Evolutionary conservation across 345 rosid genomes (phyloP).

Genomic region (Microthlaspi erraticum): DNA sequence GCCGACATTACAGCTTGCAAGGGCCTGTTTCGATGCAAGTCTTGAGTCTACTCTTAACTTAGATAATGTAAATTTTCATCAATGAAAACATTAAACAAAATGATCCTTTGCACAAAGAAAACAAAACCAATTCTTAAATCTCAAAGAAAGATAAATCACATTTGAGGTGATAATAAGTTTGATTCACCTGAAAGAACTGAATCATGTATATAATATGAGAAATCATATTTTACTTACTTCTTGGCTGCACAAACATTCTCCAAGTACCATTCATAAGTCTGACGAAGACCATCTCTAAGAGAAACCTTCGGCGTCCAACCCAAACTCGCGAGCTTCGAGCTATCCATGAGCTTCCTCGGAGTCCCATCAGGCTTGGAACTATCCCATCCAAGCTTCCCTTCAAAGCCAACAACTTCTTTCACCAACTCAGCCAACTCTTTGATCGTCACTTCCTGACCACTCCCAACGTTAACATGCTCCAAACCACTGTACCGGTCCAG

Average conservation of each 20-base stretch:
- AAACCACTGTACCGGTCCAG: slow-evolving; percentile 77
- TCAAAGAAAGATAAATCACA: slow-evolving; percentile 19
- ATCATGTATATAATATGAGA: not conserved
- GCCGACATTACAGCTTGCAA: no score
- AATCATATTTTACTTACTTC: slow-evolving; percentile 2
- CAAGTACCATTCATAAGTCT: slow-evolving; percentile 88
- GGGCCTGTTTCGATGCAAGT: no score
- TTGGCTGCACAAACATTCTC: slow-evolving; percentile 62
- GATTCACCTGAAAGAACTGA: slow-evolving; percentile 12
- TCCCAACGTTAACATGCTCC: slow-evolving; percentile 89
- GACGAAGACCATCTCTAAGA: slow-evolving; percentile 75
- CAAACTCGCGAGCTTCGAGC: slow-evolving; percentile 69
- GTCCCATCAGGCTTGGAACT: slow-evolving; percentile 86
- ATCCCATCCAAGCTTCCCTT: slow-evolving; percentile 91
- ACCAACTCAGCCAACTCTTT: slow-evolving; percentile 92
- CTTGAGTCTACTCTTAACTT: no score
- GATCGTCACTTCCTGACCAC: slow-evolving; percentile 86
- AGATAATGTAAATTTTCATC: no score
- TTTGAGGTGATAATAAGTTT: not conserved
- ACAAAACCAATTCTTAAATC: not conserved
- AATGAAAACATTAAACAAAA: no score
- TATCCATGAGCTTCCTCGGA: slow-evolving; percentile 96
- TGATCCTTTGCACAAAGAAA: no score
- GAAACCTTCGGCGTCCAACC: slow-evolving; percentile 86
- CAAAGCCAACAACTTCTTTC: slow-evolving; percentile 86